These are phyloP conservation scores for Trichoderma harzianum DNA, from an alignment of 2,329 filamentous ascomycete genomes.

Conservation along the genomic window DNA sequence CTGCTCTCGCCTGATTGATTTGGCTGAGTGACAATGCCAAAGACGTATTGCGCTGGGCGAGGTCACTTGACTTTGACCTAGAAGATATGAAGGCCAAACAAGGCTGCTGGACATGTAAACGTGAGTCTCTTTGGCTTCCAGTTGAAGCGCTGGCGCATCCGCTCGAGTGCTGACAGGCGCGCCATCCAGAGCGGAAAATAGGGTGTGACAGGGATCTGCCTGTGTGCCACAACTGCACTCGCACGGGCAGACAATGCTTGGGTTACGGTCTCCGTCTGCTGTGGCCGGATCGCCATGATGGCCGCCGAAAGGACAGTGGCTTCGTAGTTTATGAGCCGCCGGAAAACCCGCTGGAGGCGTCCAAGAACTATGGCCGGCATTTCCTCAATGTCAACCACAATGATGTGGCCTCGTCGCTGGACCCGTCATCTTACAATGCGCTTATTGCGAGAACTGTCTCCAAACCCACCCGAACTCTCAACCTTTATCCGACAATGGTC, in stretches of 20 bases:
- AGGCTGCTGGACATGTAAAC: conserved; percentile 23
- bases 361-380: conserved; percentile 33
- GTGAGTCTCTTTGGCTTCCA: conserved; percentile 13
- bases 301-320: conserved; percentile 32
- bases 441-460: neutral
- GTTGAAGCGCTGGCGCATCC: neutral
- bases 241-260: conserved; percentile 40
- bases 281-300: conserved; percentile 47
- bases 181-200: conserved; percentile 42
- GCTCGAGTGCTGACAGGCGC: neutral
- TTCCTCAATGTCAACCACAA: conserved; percentile 40
- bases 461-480: conserved; percentile 15
- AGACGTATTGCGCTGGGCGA: neutral
- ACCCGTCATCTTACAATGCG: neutral
- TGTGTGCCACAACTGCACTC: conserved; percentile 42
- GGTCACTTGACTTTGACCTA: conserved; percentile 10
- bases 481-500: conserved; percentile 17
- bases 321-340: conserved; percentile 12
- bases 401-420: conserved; percentile 28
- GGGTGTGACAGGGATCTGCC: conserved; percentile 45
- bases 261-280: conserved; percentile 45
- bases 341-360: conserved; percentile 23
- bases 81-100: conserved; percentile 18
- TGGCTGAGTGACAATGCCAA: conserved; percentile 12
- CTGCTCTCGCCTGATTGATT: neutral